These are phyloP conservation scores for Leptodontidium sp. DNA, from an alignment of 2,329 filamentous ascomycete species.

Conservation along the genomic window DNA sequence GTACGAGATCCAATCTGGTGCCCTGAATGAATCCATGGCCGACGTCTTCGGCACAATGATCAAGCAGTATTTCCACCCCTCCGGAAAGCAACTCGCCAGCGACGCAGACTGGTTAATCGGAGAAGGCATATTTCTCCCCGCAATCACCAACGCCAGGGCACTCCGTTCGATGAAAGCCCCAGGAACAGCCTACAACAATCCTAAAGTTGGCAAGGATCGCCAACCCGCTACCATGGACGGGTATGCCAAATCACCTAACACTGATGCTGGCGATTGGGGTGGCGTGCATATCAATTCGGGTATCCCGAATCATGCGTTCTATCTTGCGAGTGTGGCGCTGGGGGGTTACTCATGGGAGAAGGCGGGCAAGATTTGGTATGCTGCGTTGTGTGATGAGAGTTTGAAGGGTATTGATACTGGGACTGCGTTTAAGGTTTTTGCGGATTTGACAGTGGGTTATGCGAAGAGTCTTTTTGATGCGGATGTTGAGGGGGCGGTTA, in stretches of 20 bases:
- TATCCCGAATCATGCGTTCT: conserved; percentile 66
- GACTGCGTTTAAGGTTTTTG: conserved; percentile 22
- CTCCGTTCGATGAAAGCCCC: conserved; percentile 63
- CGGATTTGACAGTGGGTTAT: conserved; percentile 25
- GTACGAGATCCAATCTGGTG: conserved; percentile 61
- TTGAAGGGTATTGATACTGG: conserved; percentile 11
- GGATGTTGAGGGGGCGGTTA: conserved; percentile 15
- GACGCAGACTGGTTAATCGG: conserved; percentile 64
- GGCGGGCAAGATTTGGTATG: conserved; percentile 41
- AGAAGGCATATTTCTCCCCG: conserved; percentile 59
- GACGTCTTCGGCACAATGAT: conserved; percentile 66
- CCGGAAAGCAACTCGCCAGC: conserved; percentile 48
- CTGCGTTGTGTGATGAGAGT: conserved; percentile 22
- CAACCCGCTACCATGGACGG: conserved; percentile 58
- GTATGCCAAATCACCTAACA: conserved; percentile 50
- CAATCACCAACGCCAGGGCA: conserved; percentile 56
- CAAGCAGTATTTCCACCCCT: conserved; percentile 59
- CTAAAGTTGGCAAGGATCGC: conserved; percentile 61
- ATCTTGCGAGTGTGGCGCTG: conserved; percentile 55
- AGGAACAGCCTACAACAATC: conserved; percentile 61
- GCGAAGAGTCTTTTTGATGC: conserved; percentile 23
- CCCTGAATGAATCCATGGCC: conserved; percentile 64
- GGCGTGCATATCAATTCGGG: conserved; percentile 65
- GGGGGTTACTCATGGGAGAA: conserved; percentile 58
- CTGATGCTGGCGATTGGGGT: conserved; percentile 52